Conservation (phyloP, 139 green algal species). For the Asterochloris sp. region DNA sequence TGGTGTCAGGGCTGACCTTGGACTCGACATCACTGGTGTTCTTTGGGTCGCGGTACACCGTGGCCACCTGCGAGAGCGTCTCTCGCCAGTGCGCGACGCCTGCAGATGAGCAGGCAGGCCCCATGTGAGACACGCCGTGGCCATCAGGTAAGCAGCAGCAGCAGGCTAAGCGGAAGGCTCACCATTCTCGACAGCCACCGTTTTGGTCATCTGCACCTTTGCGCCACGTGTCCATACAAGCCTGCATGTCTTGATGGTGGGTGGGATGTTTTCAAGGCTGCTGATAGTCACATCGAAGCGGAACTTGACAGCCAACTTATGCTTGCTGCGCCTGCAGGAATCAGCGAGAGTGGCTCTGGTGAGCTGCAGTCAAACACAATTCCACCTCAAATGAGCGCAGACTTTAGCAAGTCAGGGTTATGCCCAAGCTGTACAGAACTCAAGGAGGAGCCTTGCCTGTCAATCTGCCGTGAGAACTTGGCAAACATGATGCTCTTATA, state of each 20-base stretch:
- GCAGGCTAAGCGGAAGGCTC: neutral
- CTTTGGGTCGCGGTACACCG: constrained; percentile 11
- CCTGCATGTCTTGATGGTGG: constrained; percentile 10
- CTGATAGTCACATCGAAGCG: constrained; percentile 11
- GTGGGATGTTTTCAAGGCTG: constrained; percentile 8
- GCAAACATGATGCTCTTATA: neutral
- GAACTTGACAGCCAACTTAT: constrained; percentile 12
- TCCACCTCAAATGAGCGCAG: too few relatives aligned
- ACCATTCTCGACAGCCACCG: constrained; percentile 6
- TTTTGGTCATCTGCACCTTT: neutral
- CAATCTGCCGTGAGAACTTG: constrained; percentile 10
- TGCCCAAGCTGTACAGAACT: too few relatives aligned
- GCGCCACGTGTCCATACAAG: constrained; percentile 15
- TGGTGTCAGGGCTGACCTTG: neutral
- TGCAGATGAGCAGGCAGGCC: neutral
- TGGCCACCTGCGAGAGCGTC: constrained; percentile 5
- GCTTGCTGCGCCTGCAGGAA: neutral
- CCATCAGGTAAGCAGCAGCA: neutral
- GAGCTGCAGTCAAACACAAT: too few relatives aligned
- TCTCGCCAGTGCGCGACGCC: constrained; percentile 13
- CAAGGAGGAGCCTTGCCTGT: neutral
- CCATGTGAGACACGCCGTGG: neutral
- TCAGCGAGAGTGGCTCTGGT: too few relatives aligned
- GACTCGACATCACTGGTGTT: constrained; percentile 10
- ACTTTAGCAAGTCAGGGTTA: too few relatives aligned